phyloP scores from a whole-genome alignment of 2,329 filamentous ascomycete species.

The Colletotrichum acutatum region DNA sequence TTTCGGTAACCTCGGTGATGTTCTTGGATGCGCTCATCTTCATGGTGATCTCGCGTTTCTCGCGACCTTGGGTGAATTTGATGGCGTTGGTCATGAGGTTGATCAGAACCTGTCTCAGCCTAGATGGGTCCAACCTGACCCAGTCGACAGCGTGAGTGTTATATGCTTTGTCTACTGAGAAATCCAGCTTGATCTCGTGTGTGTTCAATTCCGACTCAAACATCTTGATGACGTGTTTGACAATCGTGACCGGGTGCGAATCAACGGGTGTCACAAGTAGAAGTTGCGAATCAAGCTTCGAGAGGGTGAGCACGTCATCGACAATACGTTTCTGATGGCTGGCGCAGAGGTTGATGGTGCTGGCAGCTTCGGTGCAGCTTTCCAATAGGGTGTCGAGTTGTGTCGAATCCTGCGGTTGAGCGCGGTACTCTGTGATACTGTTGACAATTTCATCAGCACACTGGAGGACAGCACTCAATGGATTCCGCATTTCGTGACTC shows the following conservation, averaged over 20 bases:
- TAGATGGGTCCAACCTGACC: slow-evolving; percentile 80
- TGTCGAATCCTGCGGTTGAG: slow-evolving; percentile 44
- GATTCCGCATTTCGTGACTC: slow-evolving; percentile 82
- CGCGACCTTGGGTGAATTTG: slow-evolving; percentile 72
- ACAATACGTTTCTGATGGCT: slow-evolving; percentile 82
- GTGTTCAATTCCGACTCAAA: slow-evolving; percentile 80
- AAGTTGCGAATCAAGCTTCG: slow-evolving; percentile 77
- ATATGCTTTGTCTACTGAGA: slow-evolving; percentile 76
- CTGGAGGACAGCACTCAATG: slow-evolving; percentile 78
- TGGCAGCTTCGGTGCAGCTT: slow-evolving; percentile 77
- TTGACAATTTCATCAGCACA: slow-evolving; percentile 78
- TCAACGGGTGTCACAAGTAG: slow-evolving; percentile 77
- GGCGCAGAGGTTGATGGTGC: slow-evolving; percentile 83
- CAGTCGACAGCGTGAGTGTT: slow-evolving; percentile 73
- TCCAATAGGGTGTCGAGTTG: slow-evolving; percentile 62
- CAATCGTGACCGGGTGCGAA: slow-evolving; percentile 74
- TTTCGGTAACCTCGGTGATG: slow-evolving; percentile 52
- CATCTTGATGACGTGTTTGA: slow-evolving; percentile 79
- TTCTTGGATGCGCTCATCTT: slow-evolving; percentile 72
- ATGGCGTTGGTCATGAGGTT: slow-evolving; percentile 78
- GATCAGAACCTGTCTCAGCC: slow-evolving; percentile 79
- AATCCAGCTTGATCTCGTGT: slow-evolving; percentile 77
- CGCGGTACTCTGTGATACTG: slow-evolving; percentile 57
- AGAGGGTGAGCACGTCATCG: slow-evolving; percentile 74
- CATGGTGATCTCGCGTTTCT: slow-evolving; percentile 69